Conservation (phyloP, 108 stramenopile species). For the Nitzschia palea region DNA sequence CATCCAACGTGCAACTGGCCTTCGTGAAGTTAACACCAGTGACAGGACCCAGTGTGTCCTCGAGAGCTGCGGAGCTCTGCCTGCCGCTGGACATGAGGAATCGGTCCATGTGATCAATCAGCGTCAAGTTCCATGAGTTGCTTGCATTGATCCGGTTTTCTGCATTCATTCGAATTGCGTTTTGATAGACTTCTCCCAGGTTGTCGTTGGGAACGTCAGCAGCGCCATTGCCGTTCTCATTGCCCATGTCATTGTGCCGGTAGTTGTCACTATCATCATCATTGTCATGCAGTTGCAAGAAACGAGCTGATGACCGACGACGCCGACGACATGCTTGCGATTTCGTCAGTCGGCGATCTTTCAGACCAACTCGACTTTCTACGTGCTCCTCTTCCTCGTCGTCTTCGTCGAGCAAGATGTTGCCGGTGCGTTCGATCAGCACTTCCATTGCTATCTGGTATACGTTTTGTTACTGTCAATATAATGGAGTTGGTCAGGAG, state of each 20-base stretch:
- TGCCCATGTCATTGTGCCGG: neutral
- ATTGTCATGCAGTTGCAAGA: slow-evolving; percentile 51
- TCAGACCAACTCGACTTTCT: neutral
- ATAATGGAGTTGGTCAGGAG: too few relatives aligned
- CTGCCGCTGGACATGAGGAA: slow-evolving; percentile 13
- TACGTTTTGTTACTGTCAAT: neutral
- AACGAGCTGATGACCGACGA: slow-evolving; percentile 80
- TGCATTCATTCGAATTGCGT: slow-evolving; percentile 91
- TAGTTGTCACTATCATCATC: slow-evolving; percentile 37
- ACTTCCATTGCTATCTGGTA: too few relatives aligned
- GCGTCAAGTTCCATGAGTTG: slow-evolving; percentile 91
- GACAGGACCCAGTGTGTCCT: slow-evolving; percentile 19
- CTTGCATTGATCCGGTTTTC: slow-evolving; percentile 96
- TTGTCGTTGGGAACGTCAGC: slow-evolving; percentile 34
- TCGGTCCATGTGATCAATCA: slow-evolving; percentile 98
- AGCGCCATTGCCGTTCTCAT: too few relatives aligned
- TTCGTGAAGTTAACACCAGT: slow-evolving; percentile 93
- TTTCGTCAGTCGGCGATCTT: neutral
- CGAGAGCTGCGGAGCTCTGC: neutral
- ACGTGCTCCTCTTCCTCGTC: slow-evolving; percentile 3
- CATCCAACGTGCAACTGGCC: slow-evolving; percentile 96
- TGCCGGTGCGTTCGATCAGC: slow-evolving; percentile 7
- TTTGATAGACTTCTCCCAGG: slow-evolving; percentile 82
- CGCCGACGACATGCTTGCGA: slow-evolving; percentile 37
- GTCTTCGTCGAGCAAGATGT: slow-evolving; percentile 1